These are phyloP conservation scores for Capsella rubella DNA, from an alignment of 441 rosid genomes.

Conservation along the genomic window DNA sequence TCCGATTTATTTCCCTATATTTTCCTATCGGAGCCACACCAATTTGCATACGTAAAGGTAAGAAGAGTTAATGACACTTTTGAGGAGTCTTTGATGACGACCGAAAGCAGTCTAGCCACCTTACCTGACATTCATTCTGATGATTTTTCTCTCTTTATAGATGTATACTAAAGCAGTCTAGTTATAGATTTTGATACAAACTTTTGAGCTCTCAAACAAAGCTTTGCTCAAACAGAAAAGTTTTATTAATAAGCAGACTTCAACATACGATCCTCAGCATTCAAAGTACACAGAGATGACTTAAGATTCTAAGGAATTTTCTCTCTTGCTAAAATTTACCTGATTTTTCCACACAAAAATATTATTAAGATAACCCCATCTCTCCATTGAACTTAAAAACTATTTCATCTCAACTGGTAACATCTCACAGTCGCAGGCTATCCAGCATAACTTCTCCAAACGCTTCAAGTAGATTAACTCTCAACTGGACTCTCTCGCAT, in stretches of 20 bases:
- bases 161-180: too few relatives aligned
- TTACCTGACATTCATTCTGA: neutral
- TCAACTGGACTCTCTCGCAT: conserved; percentile 25
- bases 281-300: neutral
- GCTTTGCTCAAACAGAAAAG: too few relatives aligned
- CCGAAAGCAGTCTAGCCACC: conserved; percentile 6
- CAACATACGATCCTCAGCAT: neutral
- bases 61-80: neutral
- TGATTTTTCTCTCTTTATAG: too few relatives aligned
- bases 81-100: neutral
- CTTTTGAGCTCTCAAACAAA: too few relatives aligned
- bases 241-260: too few relatives aligned
- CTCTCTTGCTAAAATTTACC: conserved; percentile 13
- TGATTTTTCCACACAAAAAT: neutral
- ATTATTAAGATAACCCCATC: conserved; percentile 14
- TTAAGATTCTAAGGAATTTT: neutral
- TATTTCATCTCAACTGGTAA: conserved; percentile 9
- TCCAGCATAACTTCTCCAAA: conserved; percentile 32
- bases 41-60: neutral
- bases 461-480: conserved; percentile 8
- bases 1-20: neutral
- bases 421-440: conserved; percentile 27
- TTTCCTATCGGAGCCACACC: neutral
- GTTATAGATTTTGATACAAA: too few relatives aligned
- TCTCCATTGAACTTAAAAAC: neutral